A percentile compares a stretch with the other conserved stretches of the same genome.
These are phyloP conservation scores for Exutisphaerella laricina DNA, from an alignment of 2,329 filamentous ascomycete species.

Conservation along the genomic window DNA sequence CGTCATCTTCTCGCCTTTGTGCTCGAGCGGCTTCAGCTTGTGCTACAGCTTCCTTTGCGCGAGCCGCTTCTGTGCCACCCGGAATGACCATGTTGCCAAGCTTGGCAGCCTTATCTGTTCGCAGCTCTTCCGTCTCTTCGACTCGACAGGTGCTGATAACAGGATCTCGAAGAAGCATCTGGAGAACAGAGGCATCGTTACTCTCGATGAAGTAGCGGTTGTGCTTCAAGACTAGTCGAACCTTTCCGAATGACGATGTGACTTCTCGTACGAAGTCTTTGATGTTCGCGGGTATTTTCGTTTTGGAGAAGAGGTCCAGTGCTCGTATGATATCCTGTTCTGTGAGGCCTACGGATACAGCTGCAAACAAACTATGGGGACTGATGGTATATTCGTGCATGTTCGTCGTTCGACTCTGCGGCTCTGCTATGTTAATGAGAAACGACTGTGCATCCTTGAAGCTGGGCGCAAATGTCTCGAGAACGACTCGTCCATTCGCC, in stretches of 20 bases:
- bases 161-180: constrained; percentile 77
- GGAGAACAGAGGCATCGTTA: constrained; percentile 77
- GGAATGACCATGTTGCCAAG: constrained; percentile 86
- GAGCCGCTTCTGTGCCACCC: constrained; percentile 87
- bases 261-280: constrained; percentile 73
- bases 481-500: constrained; percentile 74
- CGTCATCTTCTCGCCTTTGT: constrained; percentile 42
- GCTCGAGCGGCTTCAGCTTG: constrained; percentile 38
- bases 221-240: constrained; percentile 89
- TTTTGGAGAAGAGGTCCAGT: constrained; percentile 84
- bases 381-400: constrained; percentile 93
- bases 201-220: constrained; percentile 94
- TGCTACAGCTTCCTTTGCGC: constrained; percentile 66
- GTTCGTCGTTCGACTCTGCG: constrained; percentile 79
- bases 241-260: constrained; percentile 88
- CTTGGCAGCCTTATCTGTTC: constrained; percentile 75
- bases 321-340: constrained; percentile 86
- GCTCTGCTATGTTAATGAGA: constrained; percentile 91
- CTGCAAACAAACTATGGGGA: constrained; percentile 88
- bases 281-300: constrained; percentile 74
- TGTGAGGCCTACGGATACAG: constrained; percentile 87
- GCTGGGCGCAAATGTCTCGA: constrained; percentile 89
- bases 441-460: constrained; percentile 88
- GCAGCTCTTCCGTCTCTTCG: constrained; percentile 66
- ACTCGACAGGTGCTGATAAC: constrained; percentile 75